Percentiles rank a stretch among this genome's conserved stretches.
phyloP scores from a whole-genome alignment of 2,329 filamentous ascomycete genomes.

The Cordyceps fumosorosea region DNA sequence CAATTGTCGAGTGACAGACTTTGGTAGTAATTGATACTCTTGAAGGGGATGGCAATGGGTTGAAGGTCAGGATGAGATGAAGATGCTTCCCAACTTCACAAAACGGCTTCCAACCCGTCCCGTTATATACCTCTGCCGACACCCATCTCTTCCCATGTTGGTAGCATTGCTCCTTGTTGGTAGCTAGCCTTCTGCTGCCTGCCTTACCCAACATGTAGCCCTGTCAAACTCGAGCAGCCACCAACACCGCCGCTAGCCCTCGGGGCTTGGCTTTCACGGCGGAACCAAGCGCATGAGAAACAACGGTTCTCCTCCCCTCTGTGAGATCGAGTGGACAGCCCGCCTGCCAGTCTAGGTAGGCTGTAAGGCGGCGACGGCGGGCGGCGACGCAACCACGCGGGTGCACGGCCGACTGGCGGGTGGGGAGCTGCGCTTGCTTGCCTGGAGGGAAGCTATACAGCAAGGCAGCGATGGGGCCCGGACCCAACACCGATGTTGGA shows the following conservation, averaged over 20 bases:
- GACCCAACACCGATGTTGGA: too few species aligned
- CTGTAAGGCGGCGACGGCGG: neutral
- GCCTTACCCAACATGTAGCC: neutral
- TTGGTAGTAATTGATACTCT: too few species aligned
- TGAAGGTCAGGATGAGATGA: neutral
- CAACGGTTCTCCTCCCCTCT: neutral
- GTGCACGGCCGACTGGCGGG: too few species aligned
- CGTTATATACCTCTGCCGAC: neutral
- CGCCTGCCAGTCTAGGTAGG: too few species aligned
- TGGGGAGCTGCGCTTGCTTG: neutral
- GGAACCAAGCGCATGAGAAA: neutral
- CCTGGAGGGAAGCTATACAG: neutral
- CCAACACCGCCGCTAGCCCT: neutral
- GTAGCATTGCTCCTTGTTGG: neutral
- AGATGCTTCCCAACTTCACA: neutral
- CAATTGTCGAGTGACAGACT: too few species aligned
- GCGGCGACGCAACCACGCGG: neutral
- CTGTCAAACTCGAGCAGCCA: neutral
- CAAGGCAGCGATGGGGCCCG: neutral
- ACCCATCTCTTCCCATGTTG: neutral
- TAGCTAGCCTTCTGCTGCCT: neutral
- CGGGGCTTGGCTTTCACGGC: neutral
- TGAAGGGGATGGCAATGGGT: too few species aligned
- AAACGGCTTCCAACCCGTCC: neutral
- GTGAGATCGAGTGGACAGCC: too few species aligned